phyloP scores from a whole-genome alignment of 2,329 filamentous ascomycete genomes.

The Incumbomyces lentus region DNA sequence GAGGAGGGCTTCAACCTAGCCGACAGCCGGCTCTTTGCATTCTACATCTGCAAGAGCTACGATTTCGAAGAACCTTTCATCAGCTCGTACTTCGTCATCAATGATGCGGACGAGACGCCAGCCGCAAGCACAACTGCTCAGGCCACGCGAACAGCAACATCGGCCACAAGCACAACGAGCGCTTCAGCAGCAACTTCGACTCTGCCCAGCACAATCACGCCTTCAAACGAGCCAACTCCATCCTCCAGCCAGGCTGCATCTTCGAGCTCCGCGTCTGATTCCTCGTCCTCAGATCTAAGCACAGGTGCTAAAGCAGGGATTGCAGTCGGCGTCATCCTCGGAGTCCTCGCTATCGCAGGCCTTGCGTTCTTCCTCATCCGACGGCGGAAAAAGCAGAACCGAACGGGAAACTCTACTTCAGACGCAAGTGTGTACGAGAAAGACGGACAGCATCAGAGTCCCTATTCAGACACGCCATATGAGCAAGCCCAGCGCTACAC shows the following conservation, averaged over 20 bases:
- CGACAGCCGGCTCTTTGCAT: conserved; percentile 1
- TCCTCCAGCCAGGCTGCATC: neutral
- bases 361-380: neutral
- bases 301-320: conserved; percentile 24
- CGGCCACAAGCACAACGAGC: neutral
- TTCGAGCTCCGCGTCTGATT: neutral
- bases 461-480: too few relatives aligned
- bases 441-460: neutral
- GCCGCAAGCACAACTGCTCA: neutral
- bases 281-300: conserved; percentile 11
- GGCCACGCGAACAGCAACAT: neutral
- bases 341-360: conserved; percentile 17
- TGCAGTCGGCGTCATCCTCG: conserved; percentile 30
- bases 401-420: neutral
- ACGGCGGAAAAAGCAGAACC: neutral
- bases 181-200: neutral
- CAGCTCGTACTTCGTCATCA: conserved; percentile 3
- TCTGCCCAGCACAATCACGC: neutral
- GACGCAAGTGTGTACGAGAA: neutral
- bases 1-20: conserved; percentile 3
- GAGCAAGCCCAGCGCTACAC: too few relatives aligned
- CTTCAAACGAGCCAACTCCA: neutral
- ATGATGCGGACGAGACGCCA: neutral
- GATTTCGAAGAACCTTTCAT: conserved; percentile 1
- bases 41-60: conserved; percentile 3